Base-by-base conservation (phyloP, 2,329 filamentous ascomycete genomes). In the Waltergamsia citrina region DNA sequence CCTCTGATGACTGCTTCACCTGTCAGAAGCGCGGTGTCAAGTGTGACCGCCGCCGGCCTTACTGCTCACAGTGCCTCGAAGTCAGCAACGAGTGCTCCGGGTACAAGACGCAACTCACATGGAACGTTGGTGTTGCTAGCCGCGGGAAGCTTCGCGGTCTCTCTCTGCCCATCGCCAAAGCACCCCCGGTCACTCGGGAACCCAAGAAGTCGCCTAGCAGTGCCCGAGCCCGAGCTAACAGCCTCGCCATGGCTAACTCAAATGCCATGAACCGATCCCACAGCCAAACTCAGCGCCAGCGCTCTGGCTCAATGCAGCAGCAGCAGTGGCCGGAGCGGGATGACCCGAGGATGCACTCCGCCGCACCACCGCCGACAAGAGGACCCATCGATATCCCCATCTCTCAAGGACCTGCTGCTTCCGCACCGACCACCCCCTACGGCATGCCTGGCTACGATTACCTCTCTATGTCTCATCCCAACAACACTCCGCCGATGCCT, bases 31-130 rank as follows among this genome's bases (percentile, higher is more conserved):
- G 83, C 52, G 80, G 78, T 48, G 70, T 81, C 42, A 84, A 85
- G 59, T 98, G 90, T 65, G 90, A 96, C 61, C 79, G 90, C 47
- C 78, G 86, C 53, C 75, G 90, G 49, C 90, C 90, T 7, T 96
- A 95, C 62, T 96, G 92, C 63, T 87, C 87, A 29, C 88, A 87
- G 60, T 98, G 90, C 58, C 74, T 96, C 42, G 85, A 94, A 47
- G 72, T 86, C 43, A 88, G 87, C 43, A 87, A 86, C 55, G 87
- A 94, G 53, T 96, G 90, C 63, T 87, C 85, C 19, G 90, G 90
- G 39, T 96, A 96, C 69, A 93, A 93, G 64, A 96, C 90, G 12
- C 88, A 90, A 47, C 70, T 96, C 59, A 96, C 90, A 30, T 96
- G 90, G 90, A 87, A 87, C 27, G 85, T 95, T 31, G 90, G 90